Evolutionary conservation across 192 early-diverging fungal species (phyloP), one percentile per base, ranked within the genome.

Genomic region (Allomyces macrogynus): DNA sequence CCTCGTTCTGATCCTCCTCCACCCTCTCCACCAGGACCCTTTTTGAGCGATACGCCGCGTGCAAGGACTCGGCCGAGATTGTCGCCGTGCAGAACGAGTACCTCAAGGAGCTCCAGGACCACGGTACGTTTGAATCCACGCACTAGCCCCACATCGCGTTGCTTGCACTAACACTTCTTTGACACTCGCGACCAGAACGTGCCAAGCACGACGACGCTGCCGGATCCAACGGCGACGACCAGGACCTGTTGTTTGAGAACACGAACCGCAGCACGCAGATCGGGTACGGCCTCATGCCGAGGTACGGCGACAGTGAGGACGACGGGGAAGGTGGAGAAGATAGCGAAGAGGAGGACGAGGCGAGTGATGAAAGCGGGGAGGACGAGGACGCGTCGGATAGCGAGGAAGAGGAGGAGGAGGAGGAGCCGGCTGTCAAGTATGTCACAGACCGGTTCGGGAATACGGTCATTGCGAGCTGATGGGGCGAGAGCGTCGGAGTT

Each of bases 21-120:
- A 23, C n/a, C n/a, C n/a, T 60, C 16, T 60, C 69, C 5, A 12
- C 20, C 62, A 89, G 87, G 40, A 79, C 80, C 18, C 73, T 98
- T 25, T 72, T 98, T 32, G 70, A 80, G 60, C 77, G 73, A 61
- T 98, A 98, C 70, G 74, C 78, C 0, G 77, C 76, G 49, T 92
- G 90, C 82, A 82, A 79, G 54, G 81, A 85, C 61, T 86, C 85
- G 22, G 67, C 76, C 11, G 84, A 86, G 44, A 83, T 93, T 1
- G 78, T 92, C 25, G 70, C 76, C 27, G 84, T 78, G 10, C 91
- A 92, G 70, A 88, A 85, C 61, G 81, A 87, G 69, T 95, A 88
- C 70, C 74, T 98, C 18, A 80, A 80, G 18, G 75, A 78, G 73
- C 78, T 90, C 44, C 85, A 91, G 42, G 86, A 88, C 67, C 75